phyloP scores from a whole-genome alignment of 75 land plant genomes.

The Pinus tabuliformis region DNA sequence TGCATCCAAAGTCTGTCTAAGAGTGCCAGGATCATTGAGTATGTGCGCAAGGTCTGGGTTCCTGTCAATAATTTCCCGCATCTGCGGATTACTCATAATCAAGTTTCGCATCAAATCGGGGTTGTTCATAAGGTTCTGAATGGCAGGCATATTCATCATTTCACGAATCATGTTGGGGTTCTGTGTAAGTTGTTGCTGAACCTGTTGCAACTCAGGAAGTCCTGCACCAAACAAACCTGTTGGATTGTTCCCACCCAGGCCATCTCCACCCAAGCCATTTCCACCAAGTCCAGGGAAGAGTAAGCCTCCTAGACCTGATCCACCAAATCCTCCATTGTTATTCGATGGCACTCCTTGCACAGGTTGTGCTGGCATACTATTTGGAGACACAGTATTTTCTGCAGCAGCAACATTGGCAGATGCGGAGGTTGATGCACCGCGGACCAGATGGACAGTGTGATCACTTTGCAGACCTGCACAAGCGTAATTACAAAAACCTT shows the following conservation, averaged over 20 bases:
- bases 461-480: constrained; percentile 55
- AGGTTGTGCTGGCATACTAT: not conserved
- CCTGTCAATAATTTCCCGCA: constrained; percentile 85
- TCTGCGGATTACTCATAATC: constrained; percentile 93
- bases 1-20: constrained; percentile 86
- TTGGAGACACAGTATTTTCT: constrained; percentile 16
- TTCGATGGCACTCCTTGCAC: constrained; percentile 24
- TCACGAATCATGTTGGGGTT: constrained; percentile 93
- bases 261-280: constrained; percentile 7
- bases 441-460: constrained; percentile 67
- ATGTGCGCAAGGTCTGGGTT: constrained; percentile 92
- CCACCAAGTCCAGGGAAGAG: constrained; percentile 55
- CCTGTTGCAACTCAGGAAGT: constrained; percentile 75
- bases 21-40: constrained; percentile 82
- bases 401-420: constrained; percentile 25
- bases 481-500: not conserved
- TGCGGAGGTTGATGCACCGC: constrained; percentile 41
- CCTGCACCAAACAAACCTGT: constrained; percentile 59
- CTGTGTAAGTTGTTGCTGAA: constrained; percentile 91
- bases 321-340: constrained; percentile 31
- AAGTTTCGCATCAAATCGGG: constrained; percentile 83
- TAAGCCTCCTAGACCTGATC: constrained; percentile 45
- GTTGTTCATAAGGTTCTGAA: constrained; percentile 88
- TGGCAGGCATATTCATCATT: constrained; percentile 91
- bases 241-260: constrained; percentile 22